These are phyloP conservation scores for Xylariales sp. DNA, from an alignment of 2,329 filamentous ascomycete species.

Conservation along the genomic window DNA sequence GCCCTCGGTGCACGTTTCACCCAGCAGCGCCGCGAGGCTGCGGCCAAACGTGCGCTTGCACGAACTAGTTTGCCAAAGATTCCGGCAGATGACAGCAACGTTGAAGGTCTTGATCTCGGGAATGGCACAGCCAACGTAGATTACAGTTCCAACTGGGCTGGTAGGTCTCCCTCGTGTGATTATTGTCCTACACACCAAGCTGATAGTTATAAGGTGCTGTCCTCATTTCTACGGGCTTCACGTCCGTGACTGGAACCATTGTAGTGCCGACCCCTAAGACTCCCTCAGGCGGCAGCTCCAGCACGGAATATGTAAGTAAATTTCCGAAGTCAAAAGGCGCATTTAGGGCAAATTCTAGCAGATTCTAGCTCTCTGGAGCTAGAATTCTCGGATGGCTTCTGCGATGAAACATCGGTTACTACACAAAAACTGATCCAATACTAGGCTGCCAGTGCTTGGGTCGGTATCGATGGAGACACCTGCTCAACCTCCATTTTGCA, in stretches of 20 bases:
- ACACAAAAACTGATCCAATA: too few species aligned
- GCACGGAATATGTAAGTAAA: conserved; percentile 15
- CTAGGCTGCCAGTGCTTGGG: conserved; percentile 43
- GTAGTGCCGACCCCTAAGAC: conserved; percentile 44
- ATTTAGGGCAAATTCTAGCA: conserved; percentile 18
- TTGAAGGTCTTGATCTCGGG: neutral
- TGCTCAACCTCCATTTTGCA: conserved; percentile 51
- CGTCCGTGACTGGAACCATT: conserved; percentile 48
- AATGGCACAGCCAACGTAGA: conserved; percentile 29
- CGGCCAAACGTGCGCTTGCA: conserved; percentile 23
- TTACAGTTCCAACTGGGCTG: conserved; percentile 56
- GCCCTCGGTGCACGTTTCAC: conserved; percentile 42
- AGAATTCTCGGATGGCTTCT: too few species aligned
- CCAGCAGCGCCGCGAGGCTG: conserved; percentile 31
- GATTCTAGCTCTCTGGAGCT: too few species aligned
- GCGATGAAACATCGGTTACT: too few species aligned
- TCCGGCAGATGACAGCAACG: neutral
- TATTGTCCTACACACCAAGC: too few species aligned
- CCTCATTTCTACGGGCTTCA: conserved; percentile 46
- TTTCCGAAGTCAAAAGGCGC: neutral
- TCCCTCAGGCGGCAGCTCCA: conserved; percentile 28
- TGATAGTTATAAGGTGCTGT: too few species aligned
- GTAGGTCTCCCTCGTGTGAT: too few species aligned
- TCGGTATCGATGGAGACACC: conserved; percentile 58
- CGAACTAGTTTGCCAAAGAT: conserved; percentile 11